Conservation (phyloP, 2,329 filamentous ascomycete species). For the Cercospora sp. region DNA sequence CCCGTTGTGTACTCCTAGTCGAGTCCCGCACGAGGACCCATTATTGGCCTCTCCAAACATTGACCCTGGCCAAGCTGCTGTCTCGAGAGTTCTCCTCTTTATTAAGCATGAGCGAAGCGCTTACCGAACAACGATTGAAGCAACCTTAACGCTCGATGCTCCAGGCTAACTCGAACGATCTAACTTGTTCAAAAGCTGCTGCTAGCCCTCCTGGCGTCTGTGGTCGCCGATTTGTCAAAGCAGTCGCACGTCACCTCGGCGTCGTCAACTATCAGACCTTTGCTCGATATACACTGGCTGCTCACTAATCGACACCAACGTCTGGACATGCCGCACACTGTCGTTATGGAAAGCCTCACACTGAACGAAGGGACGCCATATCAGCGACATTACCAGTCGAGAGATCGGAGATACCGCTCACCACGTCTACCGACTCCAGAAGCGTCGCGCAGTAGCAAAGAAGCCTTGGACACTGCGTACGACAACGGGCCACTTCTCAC, state of each 20-base stretch:
- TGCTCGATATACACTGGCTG: not conserved
- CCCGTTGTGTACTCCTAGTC: slow-evolving; percentile 27
- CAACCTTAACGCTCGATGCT: slow-evolving; percentile 25
- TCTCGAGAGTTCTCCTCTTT: slow-evolving; percentile 18
- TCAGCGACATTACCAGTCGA: slow-evolving; percentile 19
- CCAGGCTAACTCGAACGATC: slow-evolving; percentile 18
- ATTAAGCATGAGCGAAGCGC: slow-evolving; percentile 19
- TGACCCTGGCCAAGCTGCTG: slow-evolving; percentile 19
- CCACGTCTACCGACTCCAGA: slow-evolving; percentile 37
- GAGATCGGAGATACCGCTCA: slow-evolving; percentile 30
- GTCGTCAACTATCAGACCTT: not conserved
- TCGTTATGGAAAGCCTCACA: slow-evolving; percentile 27
- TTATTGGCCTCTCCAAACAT: slow-evolving; percentile 17
- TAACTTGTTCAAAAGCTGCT: slow-evolving; percentile 22
- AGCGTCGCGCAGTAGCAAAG: slow-evolving; percentile 34
- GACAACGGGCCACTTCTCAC: slow-evolving; percentile 13
- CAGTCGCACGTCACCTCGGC: slow-evolving; percentile 15
- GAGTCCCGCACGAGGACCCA: slow-evolving; percentile 25
- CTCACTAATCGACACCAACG: not conserved
- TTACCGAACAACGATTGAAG: slow-evolving; percentile 20
- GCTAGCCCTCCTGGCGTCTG: slow-evolving; percentile 19
- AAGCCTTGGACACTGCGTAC: slow-evolving; percentile 28
- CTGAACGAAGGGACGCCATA: slow-evolving; percentile 25
- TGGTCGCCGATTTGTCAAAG: slow-evolving; percentile 18
- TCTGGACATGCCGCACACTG: slow-evolving; percentile 5